Base-by-base conservation (phyloP, 495 filamentous ascomycete species). In the Podospora tetraspora region DNA sequence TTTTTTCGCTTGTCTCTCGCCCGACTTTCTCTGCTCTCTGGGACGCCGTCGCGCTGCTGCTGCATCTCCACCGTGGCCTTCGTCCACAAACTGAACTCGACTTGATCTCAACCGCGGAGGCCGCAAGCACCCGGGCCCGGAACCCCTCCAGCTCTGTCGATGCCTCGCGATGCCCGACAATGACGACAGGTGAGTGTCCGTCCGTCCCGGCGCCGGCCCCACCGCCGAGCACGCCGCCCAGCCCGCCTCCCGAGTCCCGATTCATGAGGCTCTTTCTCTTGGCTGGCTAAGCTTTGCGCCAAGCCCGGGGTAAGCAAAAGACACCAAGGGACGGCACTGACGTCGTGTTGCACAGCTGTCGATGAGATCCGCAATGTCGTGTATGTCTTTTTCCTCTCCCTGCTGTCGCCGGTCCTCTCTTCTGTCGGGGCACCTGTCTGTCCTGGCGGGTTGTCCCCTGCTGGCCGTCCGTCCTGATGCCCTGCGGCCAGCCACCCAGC, bases 331-430 rank as follows among this genome's bases (percentile, higher is more conserved):
- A 69, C 27, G 63, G 63, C 16, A 57, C 43, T 59, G 63, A 65
- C 63, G 71, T 79, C 76, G 78, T 74, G 70, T 74, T 67, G 74
- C 68, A 68, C 75, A 79, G 77, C 68, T 64, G 74, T 78, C 63
- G 67, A 79, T 70, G 77, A 78, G 71, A 76, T 79, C 67, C 77
- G 75, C 66, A 79, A 78, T 78, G 77, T 77, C 70, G 70, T 79
- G 77, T 79, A 72, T 22, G 77, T 77, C 21, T 27, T 27, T 64
- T 8, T 59, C 23, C 43, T 29, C 12, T 66, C 21, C 25, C 29
- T 43, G 37, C 34, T 25, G 34, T 58, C 43, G 32, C 32, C 16
- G 4, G 34, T 16, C 56, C 27, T 24, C 64, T 30, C 63, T 30
- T 30, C 59, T 37, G 25, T 34, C 34, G 57, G 22, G 22, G 5